Evolutionary conservation across 208 protist genomes (phyloP), one percentile per base, ranked within the genome.

Genomic region (Endotrypanum monterogeii): DNA sequence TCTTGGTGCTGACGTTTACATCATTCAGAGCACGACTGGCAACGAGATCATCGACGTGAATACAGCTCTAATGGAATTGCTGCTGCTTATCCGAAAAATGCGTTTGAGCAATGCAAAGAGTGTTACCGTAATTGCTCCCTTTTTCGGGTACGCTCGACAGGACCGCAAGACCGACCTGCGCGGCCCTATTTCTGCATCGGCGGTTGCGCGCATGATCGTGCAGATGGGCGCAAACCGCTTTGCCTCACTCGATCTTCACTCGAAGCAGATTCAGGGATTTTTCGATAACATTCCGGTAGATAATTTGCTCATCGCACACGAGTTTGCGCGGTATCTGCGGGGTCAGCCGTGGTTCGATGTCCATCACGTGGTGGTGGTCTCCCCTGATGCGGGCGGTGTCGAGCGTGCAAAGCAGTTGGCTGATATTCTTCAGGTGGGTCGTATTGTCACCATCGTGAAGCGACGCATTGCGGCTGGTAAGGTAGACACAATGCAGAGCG

Each of bases 371-470:
- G 91, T 95, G 32, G 88, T 99, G 28, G 98, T 99, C n/a, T 98
- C 97, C 20, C 94, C 97, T 25, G 97, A 99, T 79, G 96, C 98
- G 23, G 98, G 98, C 66, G 98, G 98, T 78, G 95, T 99, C 39
- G 91, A 95, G 80, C 85, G 98, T 16, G 97, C 97, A 18, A 89
- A 97, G 65, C 80, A 87, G 55, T 78, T 99, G 16, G 92, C 95
- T 25, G 92, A 98, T 74, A 92, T 90, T 28, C 84, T 99, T 4
- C 80, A 89, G 44, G 91, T 95, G 55, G 86, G 80, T 30, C 84
- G 87, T 66, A 90, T 99, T 66, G 98, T 97, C n/a, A 98, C 97
- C 28, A 98, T 99, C 61, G 86, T 98, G 60, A 98, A 98, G 82
- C 89, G 97, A 20, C 80, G 97, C 60, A 89, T 89, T 51, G 83